Percentiles rank a stretch among this genome's conserved stretches.
Evolutionary conservation across 176 grass and related monocot genomes (phyloP).

Genomic region (Musa acuminata): DNA sequence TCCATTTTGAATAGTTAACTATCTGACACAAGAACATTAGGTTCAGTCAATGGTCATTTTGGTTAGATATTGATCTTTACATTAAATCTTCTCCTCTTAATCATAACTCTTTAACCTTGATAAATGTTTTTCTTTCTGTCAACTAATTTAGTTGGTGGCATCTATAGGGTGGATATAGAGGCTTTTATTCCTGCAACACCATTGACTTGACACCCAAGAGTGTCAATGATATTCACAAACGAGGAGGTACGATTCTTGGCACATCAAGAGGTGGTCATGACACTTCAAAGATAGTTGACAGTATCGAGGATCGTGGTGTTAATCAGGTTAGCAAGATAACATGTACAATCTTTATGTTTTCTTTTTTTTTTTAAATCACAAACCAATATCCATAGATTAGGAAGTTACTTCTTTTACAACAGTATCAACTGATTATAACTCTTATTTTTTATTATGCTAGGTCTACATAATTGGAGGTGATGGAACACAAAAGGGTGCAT

Average conservation of each 20-base stretch:
- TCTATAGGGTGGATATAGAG: slow-evolving; percentile 83
- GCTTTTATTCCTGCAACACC: slow-evolving; percentile 85
- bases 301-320: slow-evolving; percentile 81
- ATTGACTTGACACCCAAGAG: slow-evolving; percentile 51
- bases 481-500: slow-evolving; percentile 88
- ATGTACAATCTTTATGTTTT: not conserved
- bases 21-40: no score
- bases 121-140: not conserved
- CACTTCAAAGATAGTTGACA: slow-evolving; percentile 81
- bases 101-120: no score
- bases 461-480: slow-evolving; percentile 92
- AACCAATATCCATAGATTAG: not conserved
- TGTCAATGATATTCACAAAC: slow-evolving; percentile 93
- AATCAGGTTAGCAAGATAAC: slow-evolving; percentile 41
- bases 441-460: slow-evolving; percentile 1
- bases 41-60: no score
- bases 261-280: slow-evolving; percentile 87
- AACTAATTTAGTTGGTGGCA: slow-evolving; percentile 23
- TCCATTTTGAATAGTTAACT: no score
- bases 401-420: no score
- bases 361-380: not conserved
- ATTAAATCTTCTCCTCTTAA: no score
- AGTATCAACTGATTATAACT: no score
- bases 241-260: slow-evolving; percentile 76
- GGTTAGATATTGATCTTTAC: no score